Conservation (phyloP, 1,139 yeast species). For the Candida labiduridarum region DNA sequence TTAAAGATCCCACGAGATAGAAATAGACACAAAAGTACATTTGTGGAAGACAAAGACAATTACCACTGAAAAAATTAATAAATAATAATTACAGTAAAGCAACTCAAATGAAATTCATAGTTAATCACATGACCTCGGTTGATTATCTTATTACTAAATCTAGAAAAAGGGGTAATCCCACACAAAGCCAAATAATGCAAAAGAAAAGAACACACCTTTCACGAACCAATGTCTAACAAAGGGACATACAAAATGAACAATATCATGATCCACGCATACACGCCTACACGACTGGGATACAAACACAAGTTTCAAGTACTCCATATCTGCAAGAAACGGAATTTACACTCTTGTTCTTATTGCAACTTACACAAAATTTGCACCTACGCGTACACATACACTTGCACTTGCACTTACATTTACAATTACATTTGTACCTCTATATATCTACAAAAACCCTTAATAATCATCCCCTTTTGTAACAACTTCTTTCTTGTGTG, state of each 20-base stretch:
- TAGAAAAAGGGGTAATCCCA: background rate
- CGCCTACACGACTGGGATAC: background rate
- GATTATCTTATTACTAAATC: background rate
- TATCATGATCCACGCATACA: too few species aligned
- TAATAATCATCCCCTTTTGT: slow-evolving; percentile 93
- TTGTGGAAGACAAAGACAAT: too few species aligned
- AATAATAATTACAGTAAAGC: background rate
- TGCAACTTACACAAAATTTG: background rate
- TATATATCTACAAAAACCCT: background rate
- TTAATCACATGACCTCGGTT: slow-evolving; percentile 6
- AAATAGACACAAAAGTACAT: too few species aligned
- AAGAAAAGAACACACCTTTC: background rate
- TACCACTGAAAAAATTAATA: too few species aligned
- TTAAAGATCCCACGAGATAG: too few species aligned
- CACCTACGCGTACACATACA: background rate
- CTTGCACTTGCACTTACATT: background rate
- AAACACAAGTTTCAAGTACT: background rate
- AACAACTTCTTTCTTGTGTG: slow-evolving; percentile 90
- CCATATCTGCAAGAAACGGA: background rate
- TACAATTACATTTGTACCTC: background rate
- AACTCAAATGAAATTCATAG: background rate
- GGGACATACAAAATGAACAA: background rate
- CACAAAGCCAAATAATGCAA: background rate
- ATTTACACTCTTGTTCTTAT: background rate
- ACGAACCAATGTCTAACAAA: background rate